phyloP scores from a whole-genome alignment of 257 asterid species.

The Leonotis leonurus region DNA sequence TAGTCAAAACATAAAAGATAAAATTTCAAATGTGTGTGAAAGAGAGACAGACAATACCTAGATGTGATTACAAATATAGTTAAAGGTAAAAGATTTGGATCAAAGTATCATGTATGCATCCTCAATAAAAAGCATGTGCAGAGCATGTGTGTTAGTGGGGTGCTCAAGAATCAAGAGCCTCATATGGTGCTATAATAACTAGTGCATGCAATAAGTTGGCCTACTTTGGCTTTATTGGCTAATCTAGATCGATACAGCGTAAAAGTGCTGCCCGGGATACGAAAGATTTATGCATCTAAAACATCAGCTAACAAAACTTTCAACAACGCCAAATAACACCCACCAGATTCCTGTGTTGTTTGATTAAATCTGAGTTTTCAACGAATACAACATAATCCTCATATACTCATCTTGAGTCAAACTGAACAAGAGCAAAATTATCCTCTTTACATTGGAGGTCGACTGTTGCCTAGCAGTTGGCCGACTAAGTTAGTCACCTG shows the following conservation, averaged over 20 bases:
- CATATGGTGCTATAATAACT: no score
- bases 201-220: no score
- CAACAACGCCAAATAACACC: constrained; percentile 10
- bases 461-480: constrained; percentile 68
- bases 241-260: background rate
- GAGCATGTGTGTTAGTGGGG: no score
- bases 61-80: no score
- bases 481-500: constrained; percentile 97
- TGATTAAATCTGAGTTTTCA: constrained; percentile 11
- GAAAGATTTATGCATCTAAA: constrained; percentile 14
- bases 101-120: no score
- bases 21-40: background rate
- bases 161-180: no score
- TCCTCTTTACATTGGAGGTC: constrained; percentile 53
- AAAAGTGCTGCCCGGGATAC: background rate
- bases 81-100: no score
- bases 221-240: background rate
- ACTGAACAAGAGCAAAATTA: constrained; percentile 8
- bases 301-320: constrained; percentile 3
- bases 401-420: constrained; percentile 9
- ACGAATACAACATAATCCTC: constrained; percentile 16
- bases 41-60: background rate
- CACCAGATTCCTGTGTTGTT: constrained; percentile 20
- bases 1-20: background rate
- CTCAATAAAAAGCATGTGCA: no score